Evolutionary conservation across 495 filamentous ascomycete species (phyloP).

Genomic region (Parachaetomium inaequale): DNA sequence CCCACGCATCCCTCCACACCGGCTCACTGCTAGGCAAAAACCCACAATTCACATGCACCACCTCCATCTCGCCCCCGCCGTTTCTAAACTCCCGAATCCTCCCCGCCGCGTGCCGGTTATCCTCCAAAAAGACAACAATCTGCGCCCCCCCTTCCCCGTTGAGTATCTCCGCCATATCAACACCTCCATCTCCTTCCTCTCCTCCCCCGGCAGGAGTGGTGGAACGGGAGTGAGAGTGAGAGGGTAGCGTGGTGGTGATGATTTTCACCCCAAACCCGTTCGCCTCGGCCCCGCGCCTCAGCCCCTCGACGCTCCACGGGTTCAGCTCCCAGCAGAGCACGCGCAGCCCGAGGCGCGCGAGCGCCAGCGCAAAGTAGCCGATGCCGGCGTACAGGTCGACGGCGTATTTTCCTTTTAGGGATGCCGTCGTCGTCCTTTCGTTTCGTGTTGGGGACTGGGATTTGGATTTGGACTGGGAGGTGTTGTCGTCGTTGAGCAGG

Average conservation of each 20-base stretch:
- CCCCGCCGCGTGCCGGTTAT: constrained; percentile 55
- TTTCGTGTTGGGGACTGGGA: background rate
- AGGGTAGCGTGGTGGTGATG: constrained; percentile 25
- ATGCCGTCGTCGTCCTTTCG: background rate
- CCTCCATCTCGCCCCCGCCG: constrained; percentile 15
- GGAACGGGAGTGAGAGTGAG: background rate
- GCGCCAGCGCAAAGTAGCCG: constrained; percentile 86
- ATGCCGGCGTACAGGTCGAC: constrained; percentile 90
- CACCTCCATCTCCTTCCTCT: background rate
- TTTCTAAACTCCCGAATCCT: constrained; percentile 37
- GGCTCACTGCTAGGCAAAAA: constrained; percentile 64
- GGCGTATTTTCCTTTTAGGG: constrained; percentile 39
- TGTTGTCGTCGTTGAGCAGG: background rate
- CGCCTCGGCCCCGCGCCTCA: constrained; percentile 61
- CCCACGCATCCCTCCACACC: constrained; percentile 65
- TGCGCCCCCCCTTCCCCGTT: constrained; percentile 32
- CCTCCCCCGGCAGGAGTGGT: constrained; percentile 13
- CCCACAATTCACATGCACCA: constrained; percentile 75
- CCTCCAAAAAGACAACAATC: constrained; percentile 67
- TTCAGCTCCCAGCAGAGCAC: constrained; percentile 89
- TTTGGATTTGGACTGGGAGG: background rate
- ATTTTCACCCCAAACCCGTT: constrained; percentile 64
- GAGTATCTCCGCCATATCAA: background rate
- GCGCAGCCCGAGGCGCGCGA: constrained; percentile 65
- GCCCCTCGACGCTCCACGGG: constrained; percentile 79